Conservation (phyloP, 331 rosid species). For the Acacia concinna region DNA sequence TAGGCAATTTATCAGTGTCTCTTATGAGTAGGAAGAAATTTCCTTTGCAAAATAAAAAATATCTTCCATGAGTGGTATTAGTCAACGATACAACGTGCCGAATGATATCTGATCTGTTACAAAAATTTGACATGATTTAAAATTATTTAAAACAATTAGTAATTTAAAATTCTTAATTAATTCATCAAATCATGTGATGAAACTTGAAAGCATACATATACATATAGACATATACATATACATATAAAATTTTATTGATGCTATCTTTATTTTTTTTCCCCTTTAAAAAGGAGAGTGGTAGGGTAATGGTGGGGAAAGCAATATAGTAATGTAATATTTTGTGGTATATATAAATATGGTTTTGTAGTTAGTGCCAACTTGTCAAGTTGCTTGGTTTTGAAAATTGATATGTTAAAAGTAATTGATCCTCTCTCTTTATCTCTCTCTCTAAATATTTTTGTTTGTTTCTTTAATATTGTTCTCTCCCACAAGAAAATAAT, state of each 20-base stretch:
- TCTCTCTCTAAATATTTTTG: background rate
- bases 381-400: background rate
- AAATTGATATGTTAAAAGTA: background rate
- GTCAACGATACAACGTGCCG: no score
- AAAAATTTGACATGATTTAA: no score
- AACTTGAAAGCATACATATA: background rate
- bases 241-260: background rate
- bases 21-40: no score
- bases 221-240: no score
- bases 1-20: no score
- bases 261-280: background rate
- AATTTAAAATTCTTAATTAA: background rate
- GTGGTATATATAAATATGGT: background rate
- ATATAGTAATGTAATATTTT: background rate
- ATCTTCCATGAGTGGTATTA: no score
- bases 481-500: background rate
- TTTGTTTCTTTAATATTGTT: conserved; percentile 3
- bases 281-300: background rate
- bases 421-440: conserved; percentile 4
- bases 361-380: background rate
- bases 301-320: background rate
- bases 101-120: no score
- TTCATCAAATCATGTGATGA: background rate
- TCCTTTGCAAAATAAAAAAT: no score
- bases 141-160: background rate